These are phyloP conservation scores for Tetrahymena borealis DNA, from an alignment of 73 alveolate genomes.

Conservation along the genomic window DNA sequence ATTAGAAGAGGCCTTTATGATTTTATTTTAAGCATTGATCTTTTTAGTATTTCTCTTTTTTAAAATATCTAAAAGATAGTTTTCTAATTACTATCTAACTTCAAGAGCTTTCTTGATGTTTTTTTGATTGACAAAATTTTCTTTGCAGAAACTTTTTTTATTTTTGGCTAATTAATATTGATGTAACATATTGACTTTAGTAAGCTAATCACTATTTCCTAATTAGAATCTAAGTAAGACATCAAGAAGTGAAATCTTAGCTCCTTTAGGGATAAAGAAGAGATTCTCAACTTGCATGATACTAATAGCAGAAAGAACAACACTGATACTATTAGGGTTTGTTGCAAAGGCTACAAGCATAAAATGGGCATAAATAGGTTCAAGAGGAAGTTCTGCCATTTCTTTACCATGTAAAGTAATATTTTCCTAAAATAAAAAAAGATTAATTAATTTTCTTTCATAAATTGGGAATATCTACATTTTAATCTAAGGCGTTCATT, in stretches of 20 bases:
- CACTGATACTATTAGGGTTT: background rate
- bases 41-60: conserved; percentile 7
- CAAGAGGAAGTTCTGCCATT: conserved; percentile 87
- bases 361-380: conserved; percentile 74
- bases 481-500: conserved; percentile 64
- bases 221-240: conserved; percentile 70
- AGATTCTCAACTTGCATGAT: conserved; percentile 84
- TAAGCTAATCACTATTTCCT: conserved; percentile 81
- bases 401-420: conserved; percentile 54
- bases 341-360: conserved; percentile 48
- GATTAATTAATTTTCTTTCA: conserved; percentile 33
- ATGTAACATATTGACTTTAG: conserved; percentile 66
- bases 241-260: conserved; percentile 50
- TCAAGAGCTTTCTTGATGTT: conserved; percentile 70
- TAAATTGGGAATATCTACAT: conserved; percentile 50
- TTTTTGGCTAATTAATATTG: conserved; percentile 56
- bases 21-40: background rate
- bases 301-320: conserved; percentile 61
- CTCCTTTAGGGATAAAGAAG: conserved; percentile 64
- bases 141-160: conserved; percentile 74
- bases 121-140: conserved; percentile 79
- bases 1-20: background rate
- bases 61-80: conserved; percentile 26
- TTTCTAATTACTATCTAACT: conserved; percentile 61
- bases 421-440: background rate